These are phyloP conservation scores for Dunaliella primolecta DNA, from an alignment of 139 green algal species.

Conservation along the genomic window DNA sequence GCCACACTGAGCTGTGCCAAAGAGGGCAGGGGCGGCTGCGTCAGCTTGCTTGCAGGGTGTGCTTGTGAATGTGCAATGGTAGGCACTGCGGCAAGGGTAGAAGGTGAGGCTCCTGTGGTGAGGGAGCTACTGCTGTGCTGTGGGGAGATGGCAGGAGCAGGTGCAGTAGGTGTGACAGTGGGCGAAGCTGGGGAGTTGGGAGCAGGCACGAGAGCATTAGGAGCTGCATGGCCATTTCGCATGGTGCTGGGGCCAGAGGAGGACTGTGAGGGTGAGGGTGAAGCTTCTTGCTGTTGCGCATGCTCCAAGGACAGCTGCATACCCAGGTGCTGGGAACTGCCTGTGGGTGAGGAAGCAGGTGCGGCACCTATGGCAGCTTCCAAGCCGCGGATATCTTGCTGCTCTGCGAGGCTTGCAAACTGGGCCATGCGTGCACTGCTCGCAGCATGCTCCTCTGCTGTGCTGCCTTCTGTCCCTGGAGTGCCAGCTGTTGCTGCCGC, in stretches of 20 bases:
- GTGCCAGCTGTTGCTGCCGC: neutral
- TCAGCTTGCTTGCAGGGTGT: neutral
- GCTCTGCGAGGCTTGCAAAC: slow-evolving; percentile 77
- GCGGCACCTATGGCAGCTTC: slow-evolving; percentile 38
- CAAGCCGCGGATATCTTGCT: slow-evolving; percentile 56
- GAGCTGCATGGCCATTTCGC: neutral
- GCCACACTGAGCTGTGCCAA: slow-evolving; percentile 16
- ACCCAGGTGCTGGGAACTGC: neutral
- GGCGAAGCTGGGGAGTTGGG: neutral
- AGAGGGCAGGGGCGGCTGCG: neutral
- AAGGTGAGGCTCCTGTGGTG: neutral
- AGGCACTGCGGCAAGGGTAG: neutral
- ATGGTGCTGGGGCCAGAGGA: neutral
- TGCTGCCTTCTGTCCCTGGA: neutral
- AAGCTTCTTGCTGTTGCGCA: neutral
- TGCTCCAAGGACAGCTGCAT: neutral
- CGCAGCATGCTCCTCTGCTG: neutral
- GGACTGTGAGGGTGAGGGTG: neutral
- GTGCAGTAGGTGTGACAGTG: neutral
- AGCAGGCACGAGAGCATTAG: neutral
- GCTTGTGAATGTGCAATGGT: neutral
- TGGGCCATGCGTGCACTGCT: slow-evolving; percentile 41
- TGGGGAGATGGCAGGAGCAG: neutral
- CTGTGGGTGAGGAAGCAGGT: neutral
- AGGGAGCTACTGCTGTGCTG: neutral